Conservation (phyloP, 2,329 filamentous ascomycete genomes). For the Sarocladiaceae sp. region DNA sequence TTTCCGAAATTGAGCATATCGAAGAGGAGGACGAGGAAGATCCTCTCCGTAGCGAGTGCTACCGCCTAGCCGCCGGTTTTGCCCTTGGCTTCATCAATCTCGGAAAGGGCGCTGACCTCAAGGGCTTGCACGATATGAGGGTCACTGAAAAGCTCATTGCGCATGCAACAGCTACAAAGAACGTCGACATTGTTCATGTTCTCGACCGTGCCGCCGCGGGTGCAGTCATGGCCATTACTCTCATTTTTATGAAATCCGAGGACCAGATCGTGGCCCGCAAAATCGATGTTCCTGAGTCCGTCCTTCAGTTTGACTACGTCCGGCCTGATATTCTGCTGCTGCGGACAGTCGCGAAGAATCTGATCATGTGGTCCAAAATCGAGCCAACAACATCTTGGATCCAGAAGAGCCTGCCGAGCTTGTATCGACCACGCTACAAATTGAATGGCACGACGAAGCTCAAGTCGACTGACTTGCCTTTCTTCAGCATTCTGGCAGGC, state of each 20-base stretch:
- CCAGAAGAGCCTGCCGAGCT: constrained; percentile 60
- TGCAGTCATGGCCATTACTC: constrained; percentile 81
- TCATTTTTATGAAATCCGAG: constrained; percentile 97
- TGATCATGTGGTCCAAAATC: constrained; percentile 90
- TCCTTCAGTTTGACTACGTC: constrained; percentile 91
- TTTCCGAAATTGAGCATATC: constrained; percentile 89
- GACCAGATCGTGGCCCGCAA: constrained; percentile 82
- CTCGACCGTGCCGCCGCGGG: constrained; percentile 88
- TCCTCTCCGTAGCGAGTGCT: constrained; percentile 86
- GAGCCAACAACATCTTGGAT: constrained; percentile 71
- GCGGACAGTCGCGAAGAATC: constrained; percentile 78
- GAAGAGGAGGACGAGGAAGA: constrained; percentile 78
- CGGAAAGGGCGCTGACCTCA: constrained; percentile 80
- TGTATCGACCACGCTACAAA: constrained; percentile 57
- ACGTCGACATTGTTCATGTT: constrained; percentile 86
- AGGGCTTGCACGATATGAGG: constrained; percentile 87
- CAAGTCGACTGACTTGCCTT: constrained; percentile 77
- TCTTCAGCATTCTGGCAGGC: constrained; percentile 87
- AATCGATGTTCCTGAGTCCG: constrained; percentile 85
- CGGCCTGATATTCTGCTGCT: constrained; percentile 88
- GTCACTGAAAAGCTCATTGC: constrained; percentile 82
- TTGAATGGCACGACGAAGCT: constrained; percentile 56
- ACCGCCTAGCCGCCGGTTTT: constrained; percentile 88
- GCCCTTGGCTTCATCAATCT: constrained; percentile 92
- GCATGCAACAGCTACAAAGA: constrained; percentile 81